Conservation (phyloP, 2,329 filamentous ascomycete genomes). For the Colletotrichum sojae region DNA sequence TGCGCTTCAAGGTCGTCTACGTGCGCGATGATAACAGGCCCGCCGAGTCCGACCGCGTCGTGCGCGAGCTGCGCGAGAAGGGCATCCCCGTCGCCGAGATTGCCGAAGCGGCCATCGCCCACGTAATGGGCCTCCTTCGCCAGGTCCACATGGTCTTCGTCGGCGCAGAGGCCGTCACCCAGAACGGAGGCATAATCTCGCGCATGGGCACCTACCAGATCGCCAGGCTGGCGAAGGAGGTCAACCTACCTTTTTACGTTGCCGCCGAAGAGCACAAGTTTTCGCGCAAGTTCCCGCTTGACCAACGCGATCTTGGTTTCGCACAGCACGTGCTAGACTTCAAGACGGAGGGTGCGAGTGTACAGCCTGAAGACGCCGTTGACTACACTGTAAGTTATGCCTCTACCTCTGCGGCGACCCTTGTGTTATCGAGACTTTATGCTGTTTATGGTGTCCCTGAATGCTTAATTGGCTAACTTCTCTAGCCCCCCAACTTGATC, state of each 20-base stretch:
- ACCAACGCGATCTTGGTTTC: constrained; percentile 85
- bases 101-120: constrained; percentile 77
- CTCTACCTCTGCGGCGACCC: too few species aligned
- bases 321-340: constrained; percentile 85
- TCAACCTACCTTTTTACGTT: constrained; percentile 86
- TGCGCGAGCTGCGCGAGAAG: constrained; percentile 77
- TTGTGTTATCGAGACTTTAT: too few species aligned
- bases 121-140: constrained; percentile 73
- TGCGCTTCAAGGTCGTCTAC: constrained; percentile 88
- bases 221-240: constrained; percentile 79
- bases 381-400: constrained; percentile 76
- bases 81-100: constrained; percentile 83
- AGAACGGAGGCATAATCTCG: constrained; percentile 94
- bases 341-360: constrained; percentile 63
- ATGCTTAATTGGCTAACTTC: too few species aligned
- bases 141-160: constrained; percentile 76
- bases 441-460: too few species aligned
- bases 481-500: constrained; percentile 76
- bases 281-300: constrained; percentile 85
- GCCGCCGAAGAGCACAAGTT: constrained; percentile 98
- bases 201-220: constrained; percentile 90
- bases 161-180: constrained; percentile 88
- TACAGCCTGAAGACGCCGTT: constrained; percentile 70
- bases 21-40: constrained; percentile 70
- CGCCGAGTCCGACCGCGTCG: constrained; percentile 78